Base-by-base conservation (phyloP, 345 rosid species). In the Psidium friedrichsthalianum region DNA sequence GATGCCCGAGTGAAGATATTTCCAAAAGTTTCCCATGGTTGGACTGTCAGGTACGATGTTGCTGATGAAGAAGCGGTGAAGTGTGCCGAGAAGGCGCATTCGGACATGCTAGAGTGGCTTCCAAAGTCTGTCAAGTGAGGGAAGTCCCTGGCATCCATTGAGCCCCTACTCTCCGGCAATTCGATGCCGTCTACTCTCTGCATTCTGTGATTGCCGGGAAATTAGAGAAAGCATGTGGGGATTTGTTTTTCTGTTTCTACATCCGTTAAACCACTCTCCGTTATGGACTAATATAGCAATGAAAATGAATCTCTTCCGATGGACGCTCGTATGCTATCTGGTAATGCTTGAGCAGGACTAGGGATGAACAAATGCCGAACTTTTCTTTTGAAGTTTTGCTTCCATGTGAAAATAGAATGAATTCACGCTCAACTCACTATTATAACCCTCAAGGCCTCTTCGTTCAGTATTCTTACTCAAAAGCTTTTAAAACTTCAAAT, bases 21-120 rank as follows among this genome's bases (percentile, higher is more conserved):
- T 87, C 96, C 94, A 1, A 88, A 91, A 82, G 94, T 93, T 51
- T 83, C 85, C 1, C 98, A 95, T 24, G 98, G 98, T 21, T 96
- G 96, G 98, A 91, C 94, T 2, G 89, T 95, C n/a, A 89, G 98
- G 88, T 96, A 92, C 87, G 80, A 88, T 3, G 85, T 15, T 4
- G 87, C 88, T 76, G 93, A 96, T 89, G 90, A 89, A 84, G 82
- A 80, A n/a, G 96, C 91, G 9, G 92, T 91, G 49, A 87, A 88
- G 86, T 40, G 83, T 27, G 99, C 98, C 27, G 85, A 89, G 54
- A 94, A 95, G 90, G 98, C 95, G 40, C 98, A 94, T 90, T 86
- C 85, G 53, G 80, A 92, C 88, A 85, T 92, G 93, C 61, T 95
- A 29, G 90, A 90, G 25, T 96, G 96, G 98, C 90, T 95, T 84